Evolutionary conservation across 257 asterid genomes (phyloP).

Genomic region (Cynanchum wilfordii): DNA sequence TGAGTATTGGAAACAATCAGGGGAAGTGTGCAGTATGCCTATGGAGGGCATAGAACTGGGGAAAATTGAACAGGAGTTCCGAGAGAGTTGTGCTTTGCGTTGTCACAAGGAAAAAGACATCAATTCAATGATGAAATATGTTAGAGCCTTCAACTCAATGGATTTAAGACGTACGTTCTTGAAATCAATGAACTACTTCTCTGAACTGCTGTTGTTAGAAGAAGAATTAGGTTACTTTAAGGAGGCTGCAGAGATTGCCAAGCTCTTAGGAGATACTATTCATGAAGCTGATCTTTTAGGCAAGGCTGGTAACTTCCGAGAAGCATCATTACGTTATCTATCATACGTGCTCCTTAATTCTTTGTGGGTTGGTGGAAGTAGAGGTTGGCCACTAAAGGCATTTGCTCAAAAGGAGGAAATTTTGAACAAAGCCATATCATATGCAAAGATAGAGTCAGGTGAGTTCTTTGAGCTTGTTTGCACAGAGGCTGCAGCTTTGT

Average conservation of each 20-base stretch:
- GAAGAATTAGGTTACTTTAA: conserved; percentile 46
- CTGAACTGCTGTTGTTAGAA: conserved; percentile 44
- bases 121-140: conserved; percentile 38
- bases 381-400: conserved; percentile 53
- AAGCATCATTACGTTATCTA: conserved; percentile 18
- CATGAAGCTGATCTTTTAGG: conserved; percentile 26
- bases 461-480: conserved; percentile 25
- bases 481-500: conserved; percentile 28
- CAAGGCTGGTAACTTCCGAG: conserved; percentile 25
- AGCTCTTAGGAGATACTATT: conserved; percentile 36
- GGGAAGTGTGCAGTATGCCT: too few species aligned
- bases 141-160: conserved; percentile 39
- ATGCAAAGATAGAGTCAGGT: conserved; percentile 30
- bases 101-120: conserved; percentile 28
- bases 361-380: neutral
- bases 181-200: conserved; percentile 36
- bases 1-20: conserved; percentile 54
- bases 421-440: conserved; percentile 26
- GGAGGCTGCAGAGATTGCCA: conserved; percentile 53
- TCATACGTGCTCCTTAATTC: conserved; percentile 19
- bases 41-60: conserved; percentile 23
- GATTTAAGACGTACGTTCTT: conserved; percentile 42
- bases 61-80: conserved; percentile 36
- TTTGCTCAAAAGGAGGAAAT: conserved; percentile 35
- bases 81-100: conserved; percentile 38